Base-by-base conservation (phyloP, 1,139 yeast genomes). In the Candida tropicalis region DNA sequence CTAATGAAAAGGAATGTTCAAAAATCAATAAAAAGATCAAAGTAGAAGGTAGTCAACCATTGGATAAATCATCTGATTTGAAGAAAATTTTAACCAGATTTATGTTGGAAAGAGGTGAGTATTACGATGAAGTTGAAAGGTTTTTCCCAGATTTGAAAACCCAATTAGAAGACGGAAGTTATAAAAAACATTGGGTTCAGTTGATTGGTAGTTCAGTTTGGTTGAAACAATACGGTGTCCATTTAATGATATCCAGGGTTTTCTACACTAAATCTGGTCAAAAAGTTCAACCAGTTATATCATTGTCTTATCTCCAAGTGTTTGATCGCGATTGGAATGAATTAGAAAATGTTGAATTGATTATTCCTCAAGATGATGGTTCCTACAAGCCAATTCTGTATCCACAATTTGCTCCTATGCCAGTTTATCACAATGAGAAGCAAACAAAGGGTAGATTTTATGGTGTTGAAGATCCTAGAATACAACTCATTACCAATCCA, bases 391-490 rank as follows among this genome's bases (percentile, higher is more conserved):
- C 13, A 50, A 51, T 62, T 28, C 46, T 48, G 10, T 69, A 62
- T 46, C 76, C 76, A 1, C 33, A 48, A n/a, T 49, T 71, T 28
- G 43, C 70, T 13, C 64, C 66, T 10, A 57, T 70, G 26, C 75
- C 75, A 1, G 59, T 65, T 36, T 65, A 52, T 46, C 68, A 63
- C 40, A 63, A 66, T 44, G 54, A 54, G 17, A 52, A 57, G n/a
- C 45, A 53, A 16, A 45, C 50, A 2, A 47, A 54, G 2, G 47
- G 48, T n/a, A 54, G 54, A 34, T 69, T 56, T 45, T 65, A 66
- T 47, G 77, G 77, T 0, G 72, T 75, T 1, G 77, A 71, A 49
- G 77, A 71, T 44, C 72, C 76, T 0, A 58, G 74, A 35, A 52
- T 70, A 9, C 38, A 68, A 7, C 47, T 70, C 6, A 62, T 65